These are phyloP conservation scores for Malassezia cuniculi DNA, from an alignment of 1,284 basidiomycete species.

Conservation along the genomic window DNA sequence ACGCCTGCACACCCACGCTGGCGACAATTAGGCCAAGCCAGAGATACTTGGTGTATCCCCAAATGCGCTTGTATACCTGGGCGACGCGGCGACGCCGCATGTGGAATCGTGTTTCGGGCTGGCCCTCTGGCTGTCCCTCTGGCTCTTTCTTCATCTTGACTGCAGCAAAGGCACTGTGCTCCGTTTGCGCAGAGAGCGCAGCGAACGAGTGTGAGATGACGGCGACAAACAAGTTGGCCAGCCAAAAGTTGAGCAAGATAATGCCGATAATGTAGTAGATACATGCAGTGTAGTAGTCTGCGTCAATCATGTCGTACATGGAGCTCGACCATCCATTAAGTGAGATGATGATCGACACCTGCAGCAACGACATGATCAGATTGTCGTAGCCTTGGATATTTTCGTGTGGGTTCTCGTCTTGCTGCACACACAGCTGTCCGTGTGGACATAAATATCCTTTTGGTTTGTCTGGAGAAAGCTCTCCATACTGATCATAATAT, in stretches of 20 bases:
- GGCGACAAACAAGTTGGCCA: constrained; percentile 87
- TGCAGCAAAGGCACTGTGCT: constrained; percentile 77
- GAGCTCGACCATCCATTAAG: constrained; percentile 48
- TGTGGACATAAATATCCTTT: constrained; percentile 44
- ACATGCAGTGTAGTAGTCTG: constrained; percentile 76
- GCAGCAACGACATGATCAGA: constrained; percentile 66
- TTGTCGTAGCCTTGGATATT: constrained; percentile 78
- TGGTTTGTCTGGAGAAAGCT: not conserved
- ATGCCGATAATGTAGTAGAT: constrained; percentile 72
- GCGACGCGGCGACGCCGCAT: not conserved
- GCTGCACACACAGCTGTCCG: constrained; percentile 42
- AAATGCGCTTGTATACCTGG: constrained; percentile 29
- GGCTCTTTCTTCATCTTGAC: not conserved
- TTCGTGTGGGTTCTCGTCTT: constrained; percentile 54
- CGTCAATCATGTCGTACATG: constrained; percentile 84
- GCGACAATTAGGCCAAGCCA: constrained; percentile 53
- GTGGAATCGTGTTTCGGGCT: too few relatives aligned
- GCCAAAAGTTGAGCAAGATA: constrained; percentile 43
- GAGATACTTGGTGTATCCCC: constrained; percentile 36
- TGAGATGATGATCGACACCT: constrained; percentile 73
- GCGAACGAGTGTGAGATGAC: constrained; percentile 92
- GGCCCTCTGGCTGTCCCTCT: not conserved
- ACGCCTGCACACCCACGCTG: constrained; percentile 63
- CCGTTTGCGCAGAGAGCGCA: constrained; percentile 73
- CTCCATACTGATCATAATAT: constrained; percentile 1